Evolutionary conservation across 2,329 filamentous ascomycete genomes (phyloP), one percentile per base, ranked within the genome.

Genomic region (Trichoderma sp.): DNA sequence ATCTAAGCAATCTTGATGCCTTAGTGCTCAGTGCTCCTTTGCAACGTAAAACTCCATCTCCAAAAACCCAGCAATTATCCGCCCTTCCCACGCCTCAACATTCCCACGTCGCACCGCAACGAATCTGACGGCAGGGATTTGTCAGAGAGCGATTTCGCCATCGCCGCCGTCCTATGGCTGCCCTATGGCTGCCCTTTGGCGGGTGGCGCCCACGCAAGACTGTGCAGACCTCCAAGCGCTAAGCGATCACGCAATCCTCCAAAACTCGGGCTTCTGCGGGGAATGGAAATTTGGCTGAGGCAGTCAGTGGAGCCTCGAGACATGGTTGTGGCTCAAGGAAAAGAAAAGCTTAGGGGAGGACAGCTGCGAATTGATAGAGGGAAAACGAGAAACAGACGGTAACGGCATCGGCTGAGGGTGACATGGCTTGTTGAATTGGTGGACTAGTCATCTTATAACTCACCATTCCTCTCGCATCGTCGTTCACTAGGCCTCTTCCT

Each of bases 241-340:
- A 80, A 75, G 73, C 76, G 76, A 80, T 80, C 79, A 80, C 79
- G 79, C 79, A 80, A 80, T 80, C 78, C 68, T 74, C 75, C 71
- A 75, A 75, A 72, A 74, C 73, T 76, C 72, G 75, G 72, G 73
- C 73, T 60, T 73, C 67, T 75, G 76, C 74, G 76, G 77, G 77
- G 76, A 76, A 75, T 70, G 57, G 63, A 71, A 71, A 70, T 72
- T 72, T 70, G 71, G 71, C 71, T 69, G 67, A 70, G 67, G 65
- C 67, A 70, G 57, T 28, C 62, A 34, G 71, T 72, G 71, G 71
- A 72, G 66, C 61, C 61, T n/a, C 12, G 60, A 32, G 64, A 67
- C 51, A 57, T 56, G 43, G 63, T 26, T 66, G 28, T 66, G 39
- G 63, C 43, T 66, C 34, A 47, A 47, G 60, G 51, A 21, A 34